A percentile compares a stretch with the other conserved stretches of the same genome.
phyloP scores from a whole-genome alignment of 2,329 filamentous ascomycete genomes.

The Xenoacremonium recifei region DNA sequence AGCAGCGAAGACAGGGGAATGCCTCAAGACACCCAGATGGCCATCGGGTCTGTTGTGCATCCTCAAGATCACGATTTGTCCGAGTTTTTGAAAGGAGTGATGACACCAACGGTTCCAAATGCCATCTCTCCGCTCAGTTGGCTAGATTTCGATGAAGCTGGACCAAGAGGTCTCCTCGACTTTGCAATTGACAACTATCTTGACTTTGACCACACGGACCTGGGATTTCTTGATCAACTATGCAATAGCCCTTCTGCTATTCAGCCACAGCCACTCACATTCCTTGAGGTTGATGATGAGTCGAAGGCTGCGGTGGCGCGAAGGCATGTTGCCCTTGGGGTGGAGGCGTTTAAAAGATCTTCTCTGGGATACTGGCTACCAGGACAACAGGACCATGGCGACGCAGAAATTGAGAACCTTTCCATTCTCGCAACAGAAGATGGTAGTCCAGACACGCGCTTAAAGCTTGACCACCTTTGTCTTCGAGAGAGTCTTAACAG shows the following conservation, averaged over 20 bases:
- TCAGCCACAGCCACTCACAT: constrained; percentile 1
- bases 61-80: constrained; percentile 10
- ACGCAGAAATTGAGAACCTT: constrained; percentile 8
- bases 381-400: constrained; percentile 7
- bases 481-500: constrained; percentile 4
- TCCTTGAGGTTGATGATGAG: not conserved
- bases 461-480: constrained; percentile 2
- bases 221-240: constrained; percentile 10
- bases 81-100: constrained; percentile 8
- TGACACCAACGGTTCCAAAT: constrained; percentile 1
- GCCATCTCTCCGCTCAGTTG: not conserved
- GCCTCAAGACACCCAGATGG: too few relatives aligned
- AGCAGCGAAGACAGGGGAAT: too few relatives aligned
- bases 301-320: not conserved
- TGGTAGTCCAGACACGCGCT: constrained; percentile 5
- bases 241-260: constrained; percentile 6
- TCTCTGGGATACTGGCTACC: constrained; percentile 12
- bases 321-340: constrained; percentile 8
- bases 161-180: constrained; percentile 2
- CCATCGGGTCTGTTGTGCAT: too few relatives aligned
- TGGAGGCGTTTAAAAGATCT: constrained; percentile 11
- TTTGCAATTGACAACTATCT: constrained; percentile 5
- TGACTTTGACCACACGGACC: constrained; percentile 8
- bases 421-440: constrained; percentile 9
- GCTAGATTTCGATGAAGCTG: constrained; percentile 2